phyloP scores from a whole-genome alignment of 176 grass and related monocot genomes.

The Bromus sterilis region DNA sequence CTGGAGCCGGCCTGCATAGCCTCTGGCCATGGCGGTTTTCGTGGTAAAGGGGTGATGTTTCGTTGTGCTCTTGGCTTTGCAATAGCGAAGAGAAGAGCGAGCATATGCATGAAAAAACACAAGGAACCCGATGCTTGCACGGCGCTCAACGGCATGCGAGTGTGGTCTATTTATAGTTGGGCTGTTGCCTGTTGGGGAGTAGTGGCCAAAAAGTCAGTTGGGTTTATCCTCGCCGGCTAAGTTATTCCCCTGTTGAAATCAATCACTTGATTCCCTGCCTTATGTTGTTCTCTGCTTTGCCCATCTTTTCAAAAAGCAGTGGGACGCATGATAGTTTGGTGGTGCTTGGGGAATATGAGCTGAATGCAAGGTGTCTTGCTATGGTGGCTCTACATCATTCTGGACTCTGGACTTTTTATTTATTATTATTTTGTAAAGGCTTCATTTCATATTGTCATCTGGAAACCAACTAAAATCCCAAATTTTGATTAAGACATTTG shows the following conservation, averaged over 20 bases:
- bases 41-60: background rate
- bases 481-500: background rate
- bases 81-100: background rate
- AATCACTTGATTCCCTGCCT: background rate
- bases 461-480: background rate
- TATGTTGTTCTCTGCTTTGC: background rate
- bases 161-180: constrained; percentile 11
- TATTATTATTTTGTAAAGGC: background rate
- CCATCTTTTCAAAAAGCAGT: constrained; percentile 1
- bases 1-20: background rate
- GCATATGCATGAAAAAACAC: constrained; percentile 9
- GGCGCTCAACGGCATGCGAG: background rate
- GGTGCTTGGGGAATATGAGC: background rate
- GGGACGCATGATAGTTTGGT: background rate
- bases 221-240: background rate
- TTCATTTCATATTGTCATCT: background rate
- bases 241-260: constrained; percentile 2
- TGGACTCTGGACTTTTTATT: background rate
- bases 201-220: background rate
- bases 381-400: background rate
- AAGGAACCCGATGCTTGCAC: background rate
- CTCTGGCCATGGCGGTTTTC: constrained; percentile 3
- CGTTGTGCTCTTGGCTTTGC: background rate
- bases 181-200: too few relatives aligned
- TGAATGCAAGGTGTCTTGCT: background rate